Evolutionary conservation across 129 eudicot genomes (phyloP), one percentile per base, ranked within the genome.

Genomic region (Gnaphalium uliginosum): DNA sequence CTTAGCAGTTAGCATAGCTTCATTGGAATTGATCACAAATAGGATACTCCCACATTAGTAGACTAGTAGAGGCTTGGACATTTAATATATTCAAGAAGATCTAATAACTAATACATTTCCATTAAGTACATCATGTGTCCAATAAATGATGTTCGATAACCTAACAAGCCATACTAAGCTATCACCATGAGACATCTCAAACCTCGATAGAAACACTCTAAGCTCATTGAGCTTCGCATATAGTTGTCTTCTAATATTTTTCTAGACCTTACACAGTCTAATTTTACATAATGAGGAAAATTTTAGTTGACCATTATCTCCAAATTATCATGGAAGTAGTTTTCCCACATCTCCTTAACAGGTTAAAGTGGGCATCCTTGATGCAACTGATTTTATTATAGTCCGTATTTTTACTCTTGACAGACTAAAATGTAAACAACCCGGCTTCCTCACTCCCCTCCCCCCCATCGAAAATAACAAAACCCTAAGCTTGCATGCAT

Each of bases 151-250:
- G 41, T 62, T 62, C 3, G 27, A 35, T 77, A 68, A 78, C 70
- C 64, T 69, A 59, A 14, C 48, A 78, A 46, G 50, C 19, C 39
- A 41, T 26, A 70, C 37, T 14, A 61, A 43, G 56, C 26, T 46
- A 78, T 53, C 56, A 70, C 63, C 71, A 60, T 78, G 22, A 19
- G 64, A 60, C 19, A 9, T 19, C 80, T 32, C 41, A 25, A 68
- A 72, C 48, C 53, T 56, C 24, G 15, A 72, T 18, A 48, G 30
- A 30, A 35, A 72, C 72, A 33, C 22, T 17, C 46, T 39, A 37
- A 19, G 29, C 19, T 67, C 64, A 69, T 30, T 57, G 29, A 46
- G 71, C 43, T 41, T 69, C 21, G 50, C 46, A 25, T 25, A 68
- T 18, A 29, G 72, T 29, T 62, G 50, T 26, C 61, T 48, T 75